Conservation (phyloP, 345 rosid species). For the Eucalyptus pumila region DNA sequence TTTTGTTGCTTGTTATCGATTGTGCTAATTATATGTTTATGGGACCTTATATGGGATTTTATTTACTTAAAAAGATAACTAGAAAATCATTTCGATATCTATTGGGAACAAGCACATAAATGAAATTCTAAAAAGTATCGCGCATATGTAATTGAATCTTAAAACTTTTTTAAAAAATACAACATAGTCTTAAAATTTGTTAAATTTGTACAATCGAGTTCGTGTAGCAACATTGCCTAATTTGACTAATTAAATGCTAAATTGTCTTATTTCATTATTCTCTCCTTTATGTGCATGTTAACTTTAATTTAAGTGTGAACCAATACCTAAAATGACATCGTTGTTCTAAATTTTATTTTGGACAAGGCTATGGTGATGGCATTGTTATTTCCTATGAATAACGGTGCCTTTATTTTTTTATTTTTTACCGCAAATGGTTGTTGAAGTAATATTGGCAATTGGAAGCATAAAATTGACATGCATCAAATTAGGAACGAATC, state of each 20-base stretch:
- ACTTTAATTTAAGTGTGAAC: not conserved
- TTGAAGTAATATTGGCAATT: no score
- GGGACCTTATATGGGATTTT: not conserved
- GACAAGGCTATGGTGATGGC: not conserved
- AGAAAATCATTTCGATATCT: not conserved
- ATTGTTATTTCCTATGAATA: no score
- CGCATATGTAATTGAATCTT: not conserved
- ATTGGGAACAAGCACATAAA: not conserved
- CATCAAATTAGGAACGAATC: no score
- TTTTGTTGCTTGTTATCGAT: not conserved
- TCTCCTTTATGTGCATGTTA: not conserved
- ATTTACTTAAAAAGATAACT: not conserved
- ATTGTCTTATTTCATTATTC: not conserved
- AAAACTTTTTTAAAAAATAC: fast-evolving
- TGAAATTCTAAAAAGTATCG: no score
- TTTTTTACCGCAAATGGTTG: no score
- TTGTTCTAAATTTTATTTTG: not conserved
- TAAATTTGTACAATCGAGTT: not conserved
- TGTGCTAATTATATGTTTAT: no score
- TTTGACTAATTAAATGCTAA: not conserved
- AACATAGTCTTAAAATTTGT: not conserved
- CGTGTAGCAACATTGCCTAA: not conserved
- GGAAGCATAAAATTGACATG: no score
- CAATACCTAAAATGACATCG: not conserved
- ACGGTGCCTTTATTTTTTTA: not conserved